Evolutionary conservation across 441 rosid species (phyloP), one percentile per base, ranked within the genome.

Genomic region (Adansonia madagascariensis): DNA sequence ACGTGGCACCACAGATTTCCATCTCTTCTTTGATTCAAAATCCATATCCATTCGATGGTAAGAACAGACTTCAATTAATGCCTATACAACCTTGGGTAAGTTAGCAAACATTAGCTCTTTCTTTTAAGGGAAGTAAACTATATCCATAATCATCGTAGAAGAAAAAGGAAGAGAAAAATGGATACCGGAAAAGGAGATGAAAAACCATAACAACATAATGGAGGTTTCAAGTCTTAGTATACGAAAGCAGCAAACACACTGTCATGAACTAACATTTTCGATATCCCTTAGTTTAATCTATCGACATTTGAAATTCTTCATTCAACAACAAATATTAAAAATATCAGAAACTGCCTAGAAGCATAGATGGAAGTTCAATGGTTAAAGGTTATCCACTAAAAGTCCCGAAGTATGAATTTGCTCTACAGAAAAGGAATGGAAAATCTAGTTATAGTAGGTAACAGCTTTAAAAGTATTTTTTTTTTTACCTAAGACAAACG

Each of bases 1-100:
- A n/a, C 76, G 82, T 27, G 89, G 88, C 78, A 82, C 83, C 4
- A 85, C 67, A 22, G 85, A 78, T 61, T 87, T 91, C 91, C 91
- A 87, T 57, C 86, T 89, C 82, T 84, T 87, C 77, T 82, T 86
- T 9, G 85, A 75, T 78, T 74, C 86, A 31, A 79, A 56, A 82
- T 91, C 85, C 95, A 91, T 87, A 76, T 83, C 84, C 66, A 62
- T 86, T 87, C 27, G 56, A 27, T 49, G 44, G 35, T 8, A 65
- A 74, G 31, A 67, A 71, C 71, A 68, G 75, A 82, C 75, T 17
- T 80, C 81, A 35, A 79, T 77, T 74, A 83, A 78, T 18, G 85
- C 79, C 73, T 79, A 80, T 78, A 84, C 79, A 76, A 79, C 82
- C 92, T 89, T 85, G 39, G 12, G 46, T 35, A 71, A 31, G 39